Evolutionary conservation across 768 basidiomycete genomes (phyloP), one percentile per base, ranked within the genome.

Genomic region (Bullera alba): DNA sequence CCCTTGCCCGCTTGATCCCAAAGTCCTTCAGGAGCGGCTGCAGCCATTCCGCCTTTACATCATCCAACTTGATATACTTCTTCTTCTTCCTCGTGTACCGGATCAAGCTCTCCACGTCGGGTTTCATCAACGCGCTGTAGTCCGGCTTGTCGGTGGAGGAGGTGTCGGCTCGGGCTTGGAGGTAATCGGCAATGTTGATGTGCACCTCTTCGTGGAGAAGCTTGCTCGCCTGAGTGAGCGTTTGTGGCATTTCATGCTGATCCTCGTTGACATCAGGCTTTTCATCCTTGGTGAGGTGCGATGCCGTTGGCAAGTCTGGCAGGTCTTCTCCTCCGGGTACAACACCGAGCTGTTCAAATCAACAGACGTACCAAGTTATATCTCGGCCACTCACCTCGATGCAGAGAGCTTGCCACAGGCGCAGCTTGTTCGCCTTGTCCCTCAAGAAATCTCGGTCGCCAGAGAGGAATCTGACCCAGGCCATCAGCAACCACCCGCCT

Each of bases 321-420:
- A 14, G 47, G 4, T 50, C 17, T 30, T 14, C n/a, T 42, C n/a
- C 21, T 8, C 16, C 8, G 7, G 54, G 53, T 22, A 62, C 64
- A 12, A 63, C 46, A 15, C 61, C 64, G n/a, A 66, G 52, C 60
- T 65, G 35, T 6, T 23, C 15, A n/a, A 19, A 30, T 17, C 27
- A 10, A 14, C 37, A 39, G 37, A 12, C 37, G 10, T 34, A 8
- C 32, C 10, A n/a, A 34, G n/a, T 34, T 34, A 34, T 10, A 8
- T 34, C 8, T 8, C 32, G 42, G 17, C 23, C 5, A 47, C 60
- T 46, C 42, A 67, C 65, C 48, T 68, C 65, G 39, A 60, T 49
- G 34, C 61, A 64, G 17, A 68, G 47, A 1, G 65, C 60, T 48
- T 68, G 65, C 65, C 65, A 68, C 5, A 68, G 48, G n/a, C 60